Evolutionary conservation across 164 flowering plant genomes (phyloP).

Genomic region (Protea cynaroides): DNA sequence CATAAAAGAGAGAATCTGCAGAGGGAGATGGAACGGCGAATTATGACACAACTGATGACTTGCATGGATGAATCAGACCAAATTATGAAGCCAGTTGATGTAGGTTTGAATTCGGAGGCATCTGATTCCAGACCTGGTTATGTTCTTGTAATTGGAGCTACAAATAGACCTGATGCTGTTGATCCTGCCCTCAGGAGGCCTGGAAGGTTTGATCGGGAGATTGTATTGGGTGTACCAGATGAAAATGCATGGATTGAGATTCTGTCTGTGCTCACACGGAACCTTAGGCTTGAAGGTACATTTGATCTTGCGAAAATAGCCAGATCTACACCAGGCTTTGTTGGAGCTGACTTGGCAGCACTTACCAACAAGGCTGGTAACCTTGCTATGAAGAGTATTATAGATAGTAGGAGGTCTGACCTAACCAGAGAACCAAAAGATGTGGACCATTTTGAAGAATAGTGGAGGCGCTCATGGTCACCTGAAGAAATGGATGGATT

Average conservation of each 20-base stretch:
- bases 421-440: slow-evolving; percentile 20
- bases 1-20: slow-evolving; percentile 83
- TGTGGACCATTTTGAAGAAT: slow-evolving; percentile 30
- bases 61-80: slow-evolving; percentile 84
- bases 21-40: slow-evolving; percentile 82
- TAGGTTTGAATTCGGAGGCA: slow-evolving; percentile 25
- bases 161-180: no score
- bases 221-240: slow-evolving; percentile 85
- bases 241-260: slow-evolving; percentile 76
- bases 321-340: slow-evolving; percentile 80
- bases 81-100: slow-evolving; percentile 21
- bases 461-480: slow-evolving; percentile 63
- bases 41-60: slow-evolving; percentile 87
- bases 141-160: no score
- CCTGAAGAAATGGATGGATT: slow-evolving; percentile 68
- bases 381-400: slow-evolving; percentile 68
- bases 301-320: slow-evolving; percentile 69
- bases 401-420: slow-evolving; percentile 41
- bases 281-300: slow-evolving; percentile 61
- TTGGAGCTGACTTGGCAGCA: slow-evolving; percentile 82
- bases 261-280: slow-evolving; percentile 52
- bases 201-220: no score
- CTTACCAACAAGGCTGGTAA: slow-evolving; percentile 74
- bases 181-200: no score
- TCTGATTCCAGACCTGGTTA: slow-evolving; percentile 29